phyloP scores from a whole-genome alignment of 2,329 filamentous ascomycete species.

The Cladosporium colombiae region DNA sequence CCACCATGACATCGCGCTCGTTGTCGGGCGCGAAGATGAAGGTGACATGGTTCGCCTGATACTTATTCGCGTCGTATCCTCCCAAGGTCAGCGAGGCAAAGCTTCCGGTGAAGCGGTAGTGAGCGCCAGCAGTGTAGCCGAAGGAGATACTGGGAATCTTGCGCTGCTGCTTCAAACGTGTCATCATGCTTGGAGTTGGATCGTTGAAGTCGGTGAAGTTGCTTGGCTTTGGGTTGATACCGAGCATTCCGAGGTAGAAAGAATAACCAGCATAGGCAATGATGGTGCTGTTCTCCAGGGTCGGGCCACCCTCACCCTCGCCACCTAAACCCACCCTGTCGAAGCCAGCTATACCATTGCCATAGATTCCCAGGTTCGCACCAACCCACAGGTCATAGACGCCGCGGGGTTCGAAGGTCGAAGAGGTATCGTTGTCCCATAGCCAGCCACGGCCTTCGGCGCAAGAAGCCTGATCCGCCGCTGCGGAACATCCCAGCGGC shows the following conservation, averaged over 20 bases:
- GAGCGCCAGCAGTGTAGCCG: conserved; percentile 74
- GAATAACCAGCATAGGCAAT: conserved; percentile 42
- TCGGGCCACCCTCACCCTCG: conserved; percentile 42
- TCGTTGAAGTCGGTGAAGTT: conserved; percentile 54
- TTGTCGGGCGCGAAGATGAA: conserved; percentile 61
- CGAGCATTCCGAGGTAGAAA: conserved; percentile 51
- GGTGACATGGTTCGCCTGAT: conserved; percentile 59
- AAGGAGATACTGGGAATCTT: conserved; percentile 72
- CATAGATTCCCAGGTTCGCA: conserved; percentile 56
- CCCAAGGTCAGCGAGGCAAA: conserved; percentile 62
- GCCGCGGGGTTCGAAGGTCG: conserved; percentile 61
- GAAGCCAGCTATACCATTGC: conserved; percentile 67
- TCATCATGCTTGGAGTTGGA: conserved; percentile 57
- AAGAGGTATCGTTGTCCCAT: conserved; percentile 57
- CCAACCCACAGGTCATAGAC: conserved; percentile 61
- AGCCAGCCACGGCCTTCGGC: conserved; percentile 58
- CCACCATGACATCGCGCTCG: conserved; percentile 62
- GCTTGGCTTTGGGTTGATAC: conserved; percentile 51
- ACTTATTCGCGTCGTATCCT: conserved; percentile 66
- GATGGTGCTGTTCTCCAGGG: conserved; percentile 46
- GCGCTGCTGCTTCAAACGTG: conserved; percentile 56
- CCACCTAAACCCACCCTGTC: conserved; percentile 46
- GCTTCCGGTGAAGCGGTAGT: conserved; percentile 55
- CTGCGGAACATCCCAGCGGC: conserved; percentile 54
- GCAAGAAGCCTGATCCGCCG: conserved; percentile 47